These are phyloP conservation scores for Ensete glaucum DNA, from an alignment of 176 grass and related monocot species.

Conservation along the genomic window DNA sequence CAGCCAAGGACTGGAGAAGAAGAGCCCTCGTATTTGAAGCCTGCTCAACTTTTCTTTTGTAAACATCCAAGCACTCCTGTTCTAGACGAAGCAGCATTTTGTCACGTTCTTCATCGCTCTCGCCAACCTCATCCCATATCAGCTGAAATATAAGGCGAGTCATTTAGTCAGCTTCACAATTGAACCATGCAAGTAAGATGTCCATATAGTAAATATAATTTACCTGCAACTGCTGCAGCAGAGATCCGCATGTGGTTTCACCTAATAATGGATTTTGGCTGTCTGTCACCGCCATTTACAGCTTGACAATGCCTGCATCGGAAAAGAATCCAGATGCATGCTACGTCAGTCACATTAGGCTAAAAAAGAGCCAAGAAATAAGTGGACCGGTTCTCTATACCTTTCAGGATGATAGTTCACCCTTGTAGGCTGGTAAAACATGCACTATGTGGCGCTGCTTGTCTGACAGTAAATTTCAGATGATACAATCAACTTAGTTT, in stretches of 20 bases:
- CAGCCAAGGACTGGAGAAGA: constrained; percentile 64
- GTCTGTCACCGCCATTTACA: constrained; percentile 57
- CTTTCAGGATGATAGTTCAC: too few relatives aligned
- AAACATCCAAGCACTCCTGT: constrained; percentile 91
- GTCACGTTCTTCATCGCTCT: constrained; percentile 74
- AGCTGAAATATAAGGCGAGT: constrained; percentile 42
- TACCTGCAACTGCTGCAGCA: constrained; percentile 87
- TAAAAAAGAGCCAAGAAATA: background rate
- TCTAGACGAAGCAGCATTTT: constrained; percentile 85
- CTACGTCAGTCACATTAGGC: background rate
- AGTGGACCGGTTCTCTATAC: background rate
- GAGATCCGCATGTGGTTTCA: constrained; percentile 66
- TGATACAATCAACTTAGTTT: background rate
- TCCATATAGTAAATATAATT: constrained; percentile 2
- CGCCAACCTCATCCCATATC: constrained; percentile 96
- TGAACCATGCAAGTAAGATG: background rate
- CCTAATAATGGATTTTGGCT: constrained; percentile 56
- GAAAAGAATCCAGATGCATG: background rate
- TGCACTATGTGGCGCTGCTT: background rate
- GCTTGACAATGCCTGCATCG: constrained; percentile 35
- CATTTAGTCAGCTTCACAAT: constrained; percentile 4
- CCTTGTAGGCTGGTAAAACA: background rate
- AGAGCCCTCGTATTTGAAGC: constrained; percentile 52
- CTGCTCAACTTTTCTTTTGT: constrained; percentile 81
- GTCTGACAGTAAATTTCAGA: background rate